Conservation (phyloP, 805 yeast species). For the Candida fluviatilis region DNA sequence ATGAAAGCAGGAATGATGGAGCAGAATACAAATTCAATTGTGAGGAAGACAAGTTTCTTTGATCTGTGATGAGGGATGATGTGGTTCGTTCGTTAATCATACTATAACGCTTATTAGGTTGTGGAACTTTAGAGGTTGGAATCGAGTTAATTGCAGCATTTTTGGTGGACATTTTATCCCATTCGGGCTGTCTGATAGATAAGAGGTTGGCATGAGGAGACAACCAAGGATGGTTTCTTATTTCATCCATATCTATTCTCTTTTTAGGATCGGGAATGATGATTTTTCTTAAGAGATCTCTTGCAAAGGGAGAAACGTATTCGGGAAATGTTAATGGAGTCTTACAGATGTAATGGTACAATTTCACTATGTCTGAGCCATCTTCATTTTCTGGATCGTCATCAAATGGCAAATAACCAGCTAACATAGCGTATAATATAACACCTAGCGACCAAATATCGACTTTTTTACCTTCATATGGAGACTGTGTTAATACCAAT, state of each 20-base stretch:
- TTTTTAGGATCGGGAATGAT: conserved; percentile 79
- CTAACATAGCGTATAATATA: conserved; percentile 91
- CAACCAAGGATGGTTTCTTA: conserved; percentile 84
- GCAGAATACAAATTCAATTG: conserved; percentile 3
- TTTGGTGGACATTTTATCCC: conserved; percentile 56
- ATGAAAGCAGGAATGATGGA: conserved; percentile 1
- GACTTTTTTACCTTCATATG: conserved; percentile 89
- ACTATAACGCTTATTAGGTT: conserved; percentile 40
- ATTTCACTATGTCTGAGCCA: conserved; percentile 86
- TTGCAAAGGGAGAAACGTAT: conserved; percentile 81
- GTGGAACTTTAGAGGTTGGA: conserved; percentile 9
- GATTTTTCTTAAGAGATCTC: conserved; percentile 83
- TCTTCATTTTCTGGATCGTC: conserved; percentile 97
- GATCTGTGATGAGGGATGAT: conserved; percentile 16
- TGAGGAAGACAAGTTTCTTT: conserved; percentile 5
- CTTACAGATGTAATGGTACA: conserved; percentile 86
- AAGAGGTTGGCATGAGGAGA: conserved; percentile 78
- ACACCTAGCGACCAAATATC: conserved; percentile 98
- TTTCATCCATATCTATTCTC: conserved; percentile 64
- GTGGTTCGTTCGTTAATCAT: conserved; percentile 40
- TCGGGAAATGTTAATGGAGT: conserved; percentile 95
- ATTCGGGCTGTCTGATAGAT: conserved; percentile 80
- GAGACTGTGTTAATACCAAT: conserved; percentile 77
- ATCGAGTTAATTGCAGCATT: conserved; percentile 1
- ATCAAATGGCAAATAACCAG: conserved; percentile 96